Percentiles rank a stretch among this genome's conserved stretches.
Evolutionary conservation across 495 filamentous ascomycete species (phyloP).

Genomic region (Neurospora sp.): DNA sequence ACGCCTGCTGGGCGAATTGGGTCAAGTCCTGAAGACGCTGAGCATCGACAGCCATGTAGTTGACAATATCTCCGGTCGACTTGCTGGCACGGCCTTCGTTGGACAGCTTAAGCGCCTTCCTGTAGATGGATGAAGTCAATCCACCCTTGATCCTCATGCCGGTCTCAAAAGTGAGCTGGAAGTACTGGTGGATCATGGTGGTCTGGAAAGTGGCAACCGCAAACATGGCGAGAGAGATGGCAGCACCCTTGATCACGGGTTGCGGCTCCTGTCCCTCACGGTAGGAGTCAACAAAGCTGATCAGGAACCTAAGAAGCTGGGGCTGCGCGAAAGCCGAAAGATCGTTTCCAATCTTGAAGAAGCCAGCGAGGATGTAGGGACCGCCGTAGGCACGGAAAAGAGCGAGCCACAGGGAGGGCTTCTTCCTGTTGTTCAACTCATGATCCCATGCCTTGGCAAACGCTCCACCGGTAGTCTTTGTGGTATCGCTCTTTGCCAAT

Average conservation of each 20-base stretch:
- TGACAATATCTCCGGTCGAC: conserved; percentile 96
- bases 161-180: conserved; percentile 86
- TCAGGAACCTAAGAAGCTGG: conserved; percentile 77
- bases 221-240: conserved; percentile 91
- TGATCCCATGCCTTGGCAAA: conserved; percentile 70
- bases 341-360: conserved; percentile 85
- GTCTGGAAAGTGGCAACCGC: conserved; percentile 78
- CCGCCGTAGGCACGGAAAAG: conserved; percentile 75
- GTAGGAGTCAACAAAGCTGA: conserved; percentile 81
- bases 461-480: conserved; percentile 50
- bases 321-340: conserved; percentile 80
- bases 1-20: conserved; percentile 87
- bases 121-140: conserved; percentile 82
- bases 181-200: conserved; percentile 74
- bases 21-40: conserved; percentile 91
- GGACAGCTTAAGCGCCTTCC: conserved; percentile 79
- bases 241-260: conserved; percentile 71
- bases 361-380: conserved; percentile 65
- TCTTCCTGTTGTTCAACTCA: conserved; percentile 58
- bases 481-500: conserved; percentile 69
- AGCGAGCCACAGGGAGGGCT: conserved; percentile 87
- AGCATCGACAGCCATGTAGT: conserved; percentile 96
- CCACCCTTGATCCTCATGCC: conserved; percentile 94
- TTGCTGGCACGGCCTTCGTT: conserved; percentile 88
- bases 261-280: conserved; percentile 46